Conservation (phyloP, 345 rosid species). For the Ricinus communis region DNA sequence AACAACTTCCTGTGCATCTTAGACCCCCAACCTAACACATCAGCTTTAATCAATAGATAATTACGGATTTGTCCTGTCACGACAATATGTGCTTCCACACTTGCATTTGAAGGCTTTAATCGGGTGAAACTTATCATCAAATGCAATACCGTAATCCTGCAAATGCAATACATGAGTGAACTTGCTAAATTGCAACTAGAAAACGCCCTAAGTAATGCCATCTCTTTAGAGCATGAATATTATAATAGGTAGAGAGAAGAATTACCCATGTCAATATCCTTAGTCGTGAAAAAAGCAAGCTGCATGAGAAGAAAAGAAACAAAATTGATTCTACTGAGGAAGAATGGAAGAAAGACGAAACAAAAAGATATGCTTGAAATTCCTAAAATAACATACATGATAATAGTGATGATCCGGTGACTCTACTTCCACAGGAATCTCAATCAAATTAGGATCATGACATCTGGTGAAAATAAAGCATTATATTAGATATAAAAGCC, state of each 20-base stretch:
- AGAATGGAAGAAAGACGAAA: not conserved
- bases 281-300: conserved; percentile 25
- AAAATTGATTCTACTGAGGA: not conserved
- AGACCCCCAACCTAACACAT: conserved; percentile 2
- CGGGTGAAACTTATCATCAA: conserved; percentile 25
- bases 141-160: conserved; percentile 33
- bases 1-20: no score
- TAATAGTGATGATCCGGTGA: conserved; percentile 28
- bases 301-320: not conserved
- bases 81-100: conserved; percentile 29
- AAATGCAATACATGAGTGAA: not conserved
- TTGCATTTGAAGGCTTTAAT: conserved; percentile 29
- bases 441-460: conserved; percentile 17
- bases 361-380: not conserved
- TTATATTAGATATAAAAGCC: not conserved
- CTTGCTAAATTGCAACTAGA: not conserved
- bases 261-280: conserved; percentile 28
- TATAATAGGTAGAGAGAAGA: not conserved
- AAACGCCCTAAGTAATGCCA: no score
- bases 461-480: conserved; percentile 6
- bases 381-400: conserved; percentile 9
- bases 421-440: conserved; percentile 25
- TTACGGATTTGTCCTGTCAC: conserved; percentile 3
- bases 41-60: not conserved
- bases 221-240: no score